Percentiles rank a stretch among this genome's conserved stretches.
Evolutionary conservation across 148 eudicot species (phyloP).

Genomic region (Rhododendron vialii): DNA sequence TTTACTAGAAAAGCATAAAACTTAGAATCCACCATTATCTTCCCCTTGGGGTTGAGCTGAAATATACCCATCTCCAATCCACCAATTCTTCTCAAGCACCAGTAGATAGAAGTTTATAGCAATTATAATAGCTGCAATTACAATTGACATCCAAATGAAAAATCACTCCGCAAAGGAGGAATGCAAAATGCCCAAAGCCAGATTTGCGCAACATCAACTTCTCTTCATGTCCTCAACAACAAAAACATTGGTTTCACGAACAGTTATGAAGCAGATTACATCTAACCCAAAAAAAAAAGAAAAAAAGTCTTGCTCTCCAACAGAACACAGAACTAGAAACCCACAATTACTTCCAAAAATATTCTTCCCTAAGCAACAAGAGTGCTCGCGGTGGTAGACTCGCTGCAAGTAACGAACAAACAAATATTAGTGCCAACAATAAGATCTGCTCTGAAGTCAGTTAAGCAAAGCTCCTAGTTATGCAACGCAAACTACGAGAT

Average conservation of each 20-base stretch:
- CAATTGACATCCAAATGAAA: background rate
- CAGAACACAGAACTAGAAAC: background rate
- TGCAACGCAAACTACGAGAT: background rate
- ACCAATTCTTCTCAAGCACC: background rate
- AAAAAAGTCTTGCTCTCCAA: background rate
- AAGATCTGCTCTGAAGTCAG: background rate
- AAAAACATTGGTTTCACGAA: background rate
- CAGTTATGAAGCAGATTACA: background rate
- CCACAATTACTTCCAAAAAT: background rate
- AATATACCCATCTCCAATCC: background rate
- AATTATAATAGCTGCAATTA: background rate
- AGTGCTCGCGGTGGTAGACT: constrained; percentile 26
- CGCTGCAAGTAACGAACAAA: constrained; percentile 11
- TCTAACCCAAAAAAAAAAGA: background rate
- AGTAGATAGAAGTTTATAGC: background rate
- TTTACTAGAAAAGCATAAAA: background rate
- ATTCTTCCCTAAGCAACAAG: constrained; percentile 19
- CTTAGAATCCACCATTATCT: background rate
- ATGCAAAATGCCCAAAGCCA: background rate
- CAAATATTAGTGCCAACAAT: background rate
- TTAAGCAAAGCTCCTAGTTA: background rate
- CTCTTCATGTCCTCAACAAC: background rate
- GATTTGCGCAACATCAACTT: background rate
- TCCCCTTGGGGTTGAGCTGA: background rate
- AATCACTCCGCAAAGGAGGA: background rate